Evolutionary conservation across 495 filamentous ascomycete genomes (phyloP), one percentile per base, ranked within the genome.

Genomic region (Astrothelium subdiscretum): DNA sequence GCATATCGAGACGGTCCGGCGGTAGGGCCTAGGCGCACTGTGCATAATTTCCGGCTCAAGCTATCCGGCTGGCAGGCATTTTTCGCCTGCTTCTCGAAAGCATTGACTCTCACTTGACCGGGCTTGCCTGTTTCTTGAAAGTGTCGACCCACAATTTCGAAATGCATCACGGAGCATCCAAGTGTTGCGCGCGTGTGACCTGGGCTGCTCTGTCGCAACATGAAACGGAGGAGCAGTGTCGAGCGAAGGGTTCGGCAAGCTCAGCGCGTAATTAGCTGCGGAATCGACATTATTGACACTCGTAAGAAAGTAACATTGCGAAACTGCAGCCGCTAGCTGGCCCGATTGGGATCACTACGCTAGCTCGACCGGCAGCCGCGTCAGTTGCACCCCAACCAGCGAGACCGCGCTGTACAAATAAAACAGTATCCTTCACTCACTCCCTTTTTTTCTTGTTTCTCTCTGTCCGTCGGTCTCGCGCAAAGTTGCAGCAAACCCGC

Each of bases 391-490:
- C 22, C 22, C 22, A 20, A 8, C 26, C 48, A 2, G 22, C 48
- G 20, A 4, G n/a, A 24, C 48, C 22, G 20, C 15, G 22, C 29
- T 29, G n/a, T 6, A 27, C 24, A 24, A 20, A 54, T 54, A 54
- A n/a, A 54, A n/a, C n/a, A n/a, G n/a, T n/a, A n/a, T 54, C 48
- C 48, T 54, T 26, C 48, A 24, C 48, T 24, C 48, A 54, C 48
- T 54, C 48, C 8, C 24, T 29, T 26, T 11, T 11, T 29, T 63
- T 63, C 61, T 65, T 42, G 8, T 59, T 62, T 51, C 57, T 62
- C 65, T 58, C 60, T 65, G 43, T 57, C 59, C 67, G 57, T 62
- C 65, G 52, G 32, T 29, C 48, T 11, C 6, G 6, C 29, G 24
- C 42, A n/a, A 48, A 48, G 43, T 22, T 48, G 43, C 43, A n/a